Conservation (phyloP, 768 basidiomycete species). For the Psilocybe cubensis region DNA sequence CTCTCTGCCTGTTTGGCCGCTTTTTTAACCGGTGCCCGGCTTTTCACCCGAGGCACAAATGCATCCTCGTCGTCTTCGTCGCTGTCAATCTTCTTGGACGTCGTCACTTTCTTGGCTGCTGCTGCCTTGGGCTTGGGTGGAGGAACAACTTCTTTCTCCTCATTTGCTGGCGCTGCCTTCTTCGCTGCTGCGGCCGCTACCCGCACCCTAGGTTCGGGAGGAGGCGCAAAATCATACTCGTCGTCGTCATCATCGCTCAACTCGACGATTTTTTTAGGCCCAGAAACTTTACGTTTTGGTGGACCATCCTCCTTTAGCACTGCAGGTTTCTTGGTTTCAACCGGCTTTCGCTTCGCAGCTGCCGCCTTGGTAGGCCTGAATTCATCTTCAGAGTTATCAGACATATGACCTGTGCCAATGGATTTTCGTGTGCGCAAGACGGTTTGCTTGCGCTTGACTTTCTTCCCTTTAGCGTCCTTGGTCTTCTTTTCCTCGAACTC, state of each 20-base stretch:
- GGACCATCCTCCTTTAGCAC: constrained; percentile 19
- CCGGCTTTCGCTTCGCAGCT: constrained; percentile 43
- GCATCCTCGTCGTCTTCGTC: not conserved
- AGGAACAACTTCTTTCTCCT: constrained; percentile 2
- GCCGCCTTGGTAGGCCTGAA: constrained; percentile 52
- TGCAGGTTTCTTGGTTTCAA: constrained; percentile 16
- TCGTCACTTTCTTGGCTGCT: not conserved
- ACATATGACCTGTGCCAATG: constrained; percentile 37
- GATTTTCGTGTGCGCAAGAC: constrained; percentile 53
- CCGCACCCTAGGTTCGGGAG: not conserved
- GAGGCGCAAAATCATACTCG: not conserved
- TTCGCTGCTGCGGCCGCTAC: constrained; percentile 12
- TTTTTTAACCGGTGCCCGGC: constrained; percentile 13
- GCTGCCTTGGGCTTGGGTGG: constrained; percentile 10
- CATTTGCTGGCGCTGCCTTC: constrained; percentile 4
- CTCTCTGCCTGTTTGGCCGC: not conserved
- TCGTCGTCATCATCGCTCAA: constrained; percentile 5
- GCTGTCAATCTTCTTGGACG: not conserved
- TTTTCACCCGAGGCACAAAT: not conserved
- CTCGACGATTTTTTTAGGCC: constrained; percentile 21
- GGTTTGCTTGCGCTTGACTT: constrained; percentile 50
- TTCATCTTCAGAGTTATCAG: constrained; percentile 45
- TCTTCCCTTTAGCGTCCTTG: constrained; percentile 49
- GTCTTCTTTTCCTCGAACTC: constrained; percentile 48
- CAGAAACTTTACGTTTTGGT: constrained; percentile 28